A percentile compares a stretch with the other conserved stretches of the same genome.
phyloP scores from a whole-genome alignment of 2,329 filamentous ascomycete species.

The Aspergillus sp. region DNA sequence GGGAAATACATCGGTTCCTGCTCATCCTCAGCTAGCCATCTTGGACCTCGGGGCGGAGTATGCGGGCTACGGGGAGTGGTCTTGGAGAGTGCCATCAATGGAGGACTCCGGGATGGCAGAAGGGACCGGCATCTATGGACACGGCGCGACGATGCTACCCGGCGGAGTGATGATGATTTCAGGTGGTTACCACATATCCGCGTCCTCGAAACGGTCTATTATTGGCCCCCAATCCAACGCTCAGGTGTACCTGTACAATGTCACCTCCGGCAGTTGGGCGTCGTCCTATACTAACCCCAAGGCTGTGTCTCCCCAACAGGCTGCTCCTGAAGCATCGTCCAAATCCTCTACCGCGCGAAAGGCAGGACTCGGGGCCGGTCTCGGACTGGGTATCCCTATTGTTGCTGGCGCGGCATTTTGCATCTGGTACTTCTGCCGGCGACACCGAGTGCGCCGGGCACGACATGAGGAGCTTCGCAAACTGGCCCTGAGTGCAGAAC shows the following conservation, averaged over 20 bases:
- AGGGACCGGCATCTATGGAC: constrained; percentile 57
- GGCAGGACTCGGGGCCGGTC: constrained; percentile 61
- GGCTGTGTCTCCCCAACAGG: constrained; percentile 4
- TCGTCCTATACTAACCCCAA: constrained; percentile 54
- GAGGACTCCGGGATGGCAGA: constrained; percentile 39
- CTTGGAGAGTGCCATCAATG: constrained; percentile 40
- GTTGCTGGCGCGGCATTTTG: constrained; percentile 48
- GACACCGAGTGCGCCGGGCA: constrained; percentile 39
- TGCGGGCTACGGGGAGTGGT: constrained; percentile 49
- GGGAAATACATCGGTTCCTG: constrained; percentile 71
- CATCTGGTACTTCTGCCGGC: constrained; percentile 51
- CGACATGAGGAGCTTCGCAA: constrained; percentile 57
- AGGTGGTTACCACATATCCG: constrained; percentile 55
- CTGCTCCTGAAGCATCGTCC: constrained; percentile 4
- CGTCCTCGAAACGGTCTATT: constrained; percentile 37
- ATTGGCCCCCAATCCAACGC: constrained; percentile 36
- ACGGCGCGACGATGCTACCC: constrained; percentile 60
- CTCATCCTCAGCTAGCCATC: constrained; percentile 76
- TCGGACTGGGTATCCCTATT: constrained; percentile 61
- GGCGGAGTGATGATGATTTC: constrained; percentile 61
- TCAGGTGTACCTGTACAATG: constrained; percentile 59
- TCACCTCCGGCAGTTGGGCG: constrained; percentile 59
- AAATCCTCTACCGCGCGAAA: constrained; percentile 37
- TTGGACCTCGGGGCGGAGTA: constrained; percentile 73
- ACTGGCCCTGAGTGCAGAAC: constrained; percentile 50